These are phyloP conservation scores for Penicillium parvum DNA, from an alignment of 495 filamentous ascomycete genomes.

Conservation along the genomic window DNA sequence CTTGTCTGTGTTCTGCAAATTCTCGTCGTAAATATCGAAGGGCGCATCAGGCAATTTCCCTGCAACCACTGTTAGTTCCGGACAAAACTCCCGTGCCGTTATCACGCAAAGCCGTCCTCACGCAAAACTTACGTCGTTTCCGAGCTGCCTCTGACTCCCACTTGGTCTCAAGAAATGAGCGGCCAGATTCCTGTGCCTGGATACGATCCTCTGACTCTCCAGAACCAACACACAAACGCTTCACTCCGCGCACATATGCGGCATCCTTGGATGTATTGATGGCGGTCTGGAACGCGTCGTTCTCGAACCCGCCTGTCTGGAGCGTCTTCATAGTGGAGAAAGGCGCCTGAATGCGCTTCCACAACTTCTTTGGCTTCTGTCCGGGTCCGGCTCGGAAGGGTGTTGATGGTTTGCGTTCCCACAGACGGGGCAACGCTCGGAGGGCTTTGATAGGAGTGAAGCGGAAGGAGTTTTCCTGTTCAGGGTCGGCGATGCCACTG, in stretches of 20 bases:
- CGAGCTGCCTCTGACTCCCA: constrained; percentile 33
- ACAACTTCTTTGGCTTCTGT: constrained; percentile 48
- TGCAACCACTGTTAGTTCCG: constrained; percentile 9
- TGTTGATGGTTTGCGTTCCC: constrained; percentile 54
- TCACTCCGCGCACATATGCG: constrained; percentile 37
- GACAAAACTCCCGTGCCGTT: not conserved
- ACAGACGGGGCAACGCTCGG: constrained; percentile 39
- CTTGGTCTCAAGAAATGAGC: constrained; percentile 40
- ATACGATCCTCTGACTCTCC: constrained; percentile 7
- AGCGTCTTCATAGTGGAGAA: constrained; percentile 40
- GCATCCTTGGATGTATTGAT: constrained; percentile 31
- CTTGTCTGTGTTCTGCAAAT: not conserved
- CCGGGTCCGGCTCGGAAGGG: constrained; percentile 39
- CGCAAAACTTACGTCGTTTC: constrained; percentile 37
- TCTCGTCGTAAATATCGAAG: constrained; percentile 20
- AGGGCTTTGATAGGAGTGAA: constrained; percentile 36
- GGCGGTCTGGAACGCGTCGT: constrained; percentile 28
- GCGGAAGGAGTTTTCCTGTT: constrained; percentile 27
- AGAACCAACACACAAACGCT: constrained; percentile 38
- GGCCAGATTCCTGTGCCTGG: constrained; percentile 15
- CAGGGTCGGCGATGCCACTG: constrained; percentile 11
- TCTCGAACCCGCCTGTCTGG: constrained; percentile 23
- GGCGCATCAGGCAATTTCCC: constrained; percentile 36
- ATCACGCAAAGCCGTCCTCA: too few relatives aligned
- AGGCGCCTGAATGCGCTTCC: constrained; percentile 46